These are phyloP conservation scores for Cerrena zonata DNA, from an alignment of 1,284 basidiomycete species.

Conservation along the genomic window DNA sequence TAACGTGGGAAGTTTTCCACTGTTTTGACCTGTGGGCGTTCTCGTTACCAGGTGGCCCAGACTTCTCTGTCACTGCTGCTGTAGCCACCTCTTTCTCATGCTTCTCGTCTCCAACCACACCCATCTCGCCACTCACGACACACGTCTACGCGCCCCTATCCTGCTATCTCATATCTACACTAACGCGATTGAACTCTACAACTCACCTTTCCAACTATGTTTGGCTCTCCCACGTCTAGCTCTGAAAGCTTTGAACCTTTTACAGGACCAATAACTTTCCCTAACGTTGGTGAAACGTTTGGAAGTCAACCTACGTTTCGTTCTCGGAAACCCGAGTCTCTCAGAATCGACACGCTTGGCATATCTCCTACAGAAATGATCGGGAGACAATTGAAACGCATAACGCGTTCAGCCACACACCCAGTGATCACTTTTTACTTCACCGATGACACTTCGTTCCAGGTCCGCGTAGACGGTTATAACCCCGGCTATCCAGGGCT, in stretches of 20 bases:
- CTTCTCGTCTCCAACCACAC: neutral
- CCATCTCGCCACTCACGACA: neutral
- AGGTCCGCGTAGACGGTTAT: slow-evolving; percentile 59
- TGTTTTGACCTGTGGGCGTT: slow-evolving; percentile 3
- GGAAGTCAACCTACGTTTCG: neutral
- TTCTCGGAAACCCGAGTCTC: neutral
- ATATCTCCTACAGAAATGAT: slow-evolving; percentile 43
- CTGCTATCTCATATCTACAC: neutral
- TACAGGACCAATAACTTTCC: neutral
- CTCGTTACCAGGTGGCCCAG: neutral
- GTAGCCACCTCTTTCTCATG: no score
- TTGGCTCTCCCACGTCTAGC: neutral
- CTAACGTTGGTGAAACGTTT: neutral
- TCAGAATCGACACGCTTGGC: slow-evolving; percentile 25
- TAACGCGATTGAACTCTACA: neutral
- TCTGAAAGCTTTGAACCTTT: slow-evolving; percentile 1
- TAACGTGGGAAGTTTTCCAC: neutral
- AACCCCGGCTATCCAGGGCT: slow-evolving; percentile 48
- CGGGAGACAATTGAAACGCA: slow-evolving; percentile 46
- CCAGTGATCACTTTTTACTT: slow-evolving; percentile 53
- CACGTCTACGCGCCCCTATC: neutral
- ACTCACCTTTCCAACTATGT: neutral
- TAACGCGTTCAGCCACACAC: slow-evolving; percentile 47
- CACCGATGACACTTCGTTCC: slow-evolving; percentile 46
- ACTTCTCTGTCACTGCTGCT: neutral